These are phyloP conservation scores for Boletus subluridellus DNA, from an alignment of 1,284 basidiomycete species.

Conservation along the genomic window DNA sequence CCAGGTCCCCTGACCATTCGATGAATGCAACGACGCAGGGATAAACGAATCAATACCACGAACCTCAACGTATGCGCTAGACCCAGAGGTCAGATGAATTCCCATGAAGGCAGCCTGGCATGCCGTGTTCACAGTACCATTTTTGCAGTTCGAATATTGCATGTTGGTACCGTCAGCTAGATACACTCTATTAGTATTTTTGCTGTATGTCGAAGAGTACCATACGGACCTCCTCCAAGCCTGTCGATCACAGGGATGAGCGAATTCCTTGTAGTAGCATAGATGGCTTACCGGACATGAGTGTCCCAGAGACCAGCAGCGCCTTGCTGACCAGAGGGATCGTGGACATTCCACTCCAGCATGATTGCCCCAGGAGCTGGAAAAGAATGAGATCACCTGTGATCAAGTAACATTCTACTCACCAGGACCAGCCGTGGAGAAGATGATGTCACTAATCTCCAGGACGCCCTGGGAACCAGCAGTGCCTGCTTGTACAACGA, in stretches of 20 bases:
- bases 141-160: conserved; percentile 38
- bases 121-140: conserved; percentile 28
- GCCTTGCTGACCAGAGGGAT: conserved; percentile 46
- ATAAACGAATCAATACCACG: not conserved
- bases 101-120: conserved; percentile 52
- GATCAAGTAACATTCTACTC: conserved; percentile 3
- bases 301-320: conserved; percentile 58
- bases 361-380: conserved; percentile 53
- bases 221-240: conserved; percentile 35
- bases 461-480: conserved; percentile 39
- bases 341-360: conserved; percentile 57
- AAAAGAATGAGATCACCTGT: not conserved
- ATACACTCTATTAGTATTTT: not conserved
- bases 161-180: conserved; percentile 44
- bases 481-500: conserved; percentile 43
- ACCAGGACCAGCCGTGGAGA: conserved; percentile 46
- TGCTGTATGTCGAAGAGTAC: not conserved
- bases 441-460: conserved; percentile 50
- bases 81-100: conserved; percentile 48
- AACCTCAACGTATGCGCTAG: conserved; percentile 50
- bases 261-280: not conserved
- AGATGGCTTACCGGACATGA: conserved; percentile 34
- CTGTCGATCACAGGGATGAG: conserved; percentile 6
- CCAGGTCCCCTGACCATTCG: conserved; percentile 44
- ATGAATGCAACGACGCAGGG: not conserved